Conservation (phyloP, 2,329 filamentous ascomycete genomes). For the Diaporthe eres region DNA sequence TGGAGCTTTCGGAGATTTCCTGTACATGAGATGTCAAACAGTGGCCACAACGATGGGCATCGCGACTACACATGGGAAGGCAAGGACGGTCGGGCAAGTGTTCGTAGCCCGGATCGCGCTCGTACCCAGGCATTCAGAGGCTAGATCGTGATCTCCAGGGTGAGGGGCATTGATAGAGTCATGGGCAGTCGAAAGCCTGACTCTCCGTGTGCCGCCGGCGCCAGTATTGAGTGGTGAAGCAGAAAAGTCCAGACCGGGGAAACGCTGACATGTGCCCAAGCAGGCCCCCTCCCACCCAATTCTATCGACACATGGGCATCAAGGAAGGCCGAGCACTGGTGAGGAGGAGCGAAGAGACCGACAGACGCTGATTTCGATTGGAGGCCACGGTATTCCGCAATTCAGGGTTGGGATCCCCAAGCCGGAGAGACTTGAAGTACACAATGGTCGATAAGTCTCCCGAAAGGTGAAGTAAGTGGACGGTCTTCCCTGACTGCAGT, state of each 20-base stretch:
- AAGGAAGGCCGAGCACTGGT: not conserved
- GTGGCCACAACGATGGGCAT: not conserved
- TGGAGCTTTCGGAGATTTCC: too few species aligned
- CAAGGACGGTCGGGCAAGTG: not conserved
- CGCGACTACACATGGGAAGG: not conserved
- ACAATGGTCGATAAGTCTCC: not conserved
- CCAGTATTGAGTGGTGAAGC: not conserved
- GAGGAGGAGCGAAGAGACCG: not conserved
- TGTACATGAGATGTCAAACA: not conserved
- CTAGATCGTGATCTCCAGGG: not conserved
- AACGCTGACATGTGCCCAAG: conserved; percentile 17
- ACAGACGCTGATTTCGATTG: conserved; percentile 17
- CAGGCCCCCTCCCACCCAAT: not conserved
- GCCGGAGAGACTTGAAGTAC: not conserved
- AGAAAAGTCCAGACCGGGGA: conserved; percentile 9
- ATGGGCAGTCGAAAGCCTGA: conserved; percentile 9
- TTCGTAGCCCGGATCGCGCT: not conserved
- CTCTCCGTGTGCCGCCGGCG: conserved; percentile 24
- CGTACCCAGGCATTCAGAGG: not conserved
- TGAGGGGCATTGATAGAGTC: conserved; percentile 19
- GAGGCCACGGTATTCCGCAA: not conserved
- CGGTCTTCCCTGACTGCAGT: not conserved
- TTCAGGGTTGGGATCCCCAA: not conserved
- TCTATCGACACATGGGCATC: not conserved
- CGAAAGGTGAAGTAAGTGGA: conserved; percentile 5